Percentiles rank a stretch among this genome's conserved stretches.
Conservation (phyloP, 2,329 filamentous ascomycete genomes). For the Decorospora gaudefroyi region DNA sequence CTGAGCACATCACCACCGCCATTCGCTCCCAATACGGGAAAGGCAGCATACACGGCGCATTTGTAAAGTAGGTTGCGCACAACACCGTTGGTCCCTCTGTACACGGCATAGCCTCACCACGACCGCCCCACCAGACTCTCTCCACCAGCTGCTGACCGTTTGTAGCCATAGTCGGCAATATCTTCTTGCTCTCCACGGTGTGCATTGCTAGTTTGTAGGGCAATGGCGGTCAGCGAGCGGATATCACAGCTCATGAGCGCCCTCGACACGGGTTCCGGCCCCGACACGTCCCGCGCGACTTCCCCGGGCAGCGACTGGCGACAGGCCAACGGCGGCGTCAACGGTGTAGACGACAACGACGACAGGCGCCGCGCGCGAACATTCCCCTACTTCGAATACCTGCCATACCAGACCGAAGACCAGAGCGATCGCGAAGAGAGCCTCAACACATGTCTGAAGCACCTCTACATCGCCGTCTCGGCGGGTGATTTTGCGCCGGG, state of each 20-base stretch:
- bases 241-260: constrained; percentile 51
- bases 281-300: constrained; percentile 81
- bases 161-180: constrained; percentile 12
- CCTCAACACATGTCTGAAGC: constrained; percentile 84
- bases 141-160: constrained; percentile 22
- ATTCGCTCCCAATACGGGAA: constrained; percentile 3
- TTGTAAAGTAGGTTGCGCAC: constrained; percentile 19
- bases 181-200: constrained; percentile 10
- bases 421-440: constrained; percentile 76
- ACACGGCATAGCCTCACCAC: constrained; percentile 10
- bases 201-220: constrained; percentile 25
- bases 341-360: constrained; percentile 60
- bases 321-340: constrained; percentile 56
- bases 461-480: constrained; percentile 88
- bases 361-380: constrained; percentile 75
- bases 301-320: constrained; percentile 72
- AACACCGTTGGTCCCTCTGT: constrained; percentile 3
- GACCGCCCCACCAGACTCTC: constrained; percentile 4
- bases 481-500: constrained; percentile 93
- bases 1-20: constrained; percentile 11
- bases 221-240: constrained; percentile 49
- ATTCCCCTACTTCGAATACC: constrained; percentile 87
- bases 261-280: constrained; percentile 52
- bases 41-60: constrained; percentile 1
- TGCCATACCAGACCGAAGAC: constrained; percentile 87